Evolutionary conservation across 805 yeast genomes (phyloP), one percentile per base, ranked within the genome.

Genomic region (Starmerella davenportii): DNA sequence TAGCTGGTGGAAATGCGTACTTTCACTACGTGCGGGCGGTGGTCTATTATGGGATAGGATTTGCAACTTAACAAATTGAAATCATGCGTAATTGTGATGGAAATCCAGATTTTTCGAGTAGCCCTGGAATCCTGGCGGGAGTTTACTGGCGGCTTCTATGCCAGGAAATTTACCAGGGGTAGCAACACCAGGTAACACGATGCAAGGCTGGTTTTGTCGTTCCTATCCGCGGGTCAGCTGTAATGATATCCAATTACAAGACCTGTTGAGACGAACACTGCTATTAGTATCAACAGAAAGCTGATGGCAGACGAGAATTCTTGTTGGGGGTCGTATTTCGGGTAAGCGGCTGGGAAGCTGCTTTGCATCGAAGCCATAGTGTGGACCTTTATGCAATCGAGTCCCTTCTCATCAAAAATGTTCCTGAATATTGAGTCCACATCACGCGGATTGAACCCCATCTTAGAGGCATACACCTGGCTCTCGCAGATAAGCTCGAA

Each of bases 211-310:
- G n/a, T n/a, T n/a, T n/a, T n/a, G n/a, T n/a, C n/a, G n/a, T n/a
- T n/a, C n/a, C n/a, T n/a, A n/a, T n/a, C n/a, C n/a, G n/a, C n/a
- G 9, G 25, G 7, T 23, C 25, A 23, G 25, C 20, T 14, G 23
- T 30, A 40, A 27, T 37, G 35, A 42, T 21, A 40, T 20, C 52
- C 52, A 9, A 44, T 30, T 5, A 47, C 32, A 4, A 49, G 30
- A 17, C 52, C 51, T 1, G 52, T 41, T 9, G 49, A 45, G 7
- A 45, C 40, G 30, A 49, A 49, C 2, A 41, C 18, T 4, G 46
- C 30, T 15, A 44, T 31, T 21, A 46, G 40, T 25, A 44, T 28
- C 3, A 39, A 34, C 30, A 49, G 40, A 5, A 48, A 33, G 30
- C 39, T 37, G 24, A 49, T 23, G 32, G 49, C 40, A 19, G 19